Percentiles rank a stretch among this genome's conserved stretches.
phyloP scores from a whole-genome alignment of 371 early-diverging fungal species.

The Lichtheimia corymbifera region DNA sequence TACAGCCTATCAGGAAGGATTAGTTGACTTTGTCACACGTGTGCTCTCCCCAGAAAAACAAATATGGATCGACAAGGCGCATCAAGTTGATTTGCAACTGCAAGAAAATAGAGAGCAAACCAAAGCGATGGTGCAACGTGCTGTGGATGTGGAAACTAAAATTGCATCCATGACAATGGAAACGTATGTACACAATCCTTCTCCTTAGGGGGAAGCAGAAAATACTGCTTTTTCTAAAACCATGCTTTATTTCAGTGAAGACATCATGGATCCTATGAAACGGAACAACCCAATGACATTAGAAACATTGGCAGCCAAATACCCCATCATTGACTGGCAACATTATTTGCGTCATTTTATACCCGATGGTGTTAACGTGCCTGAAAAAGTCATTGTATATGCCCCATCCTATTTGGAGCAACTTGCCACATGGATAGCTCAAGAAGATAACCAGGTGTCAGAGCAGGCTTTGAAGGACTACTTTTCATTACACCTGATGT shows the following conservation, averaged over 20 bases:
- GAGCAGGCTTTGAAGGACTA: constrained; percentile 7
- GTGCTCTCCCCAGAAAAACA: constrained; percentile 14
- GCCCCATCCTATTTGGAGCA: constrained; percentile 17
- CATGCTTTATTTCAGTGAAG: constrained; percentile 24
- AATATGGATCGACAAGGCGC: neutral
- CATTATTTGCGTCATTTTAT: constrained; percentile 8
- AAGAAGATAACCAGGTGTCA: constrained; percentile 7
- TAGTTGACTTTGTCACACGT: constrained; percentile 22
- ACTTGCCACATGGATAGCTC: constrained; percentile 4
- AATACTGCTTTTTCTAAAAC: too few relatives aligned
- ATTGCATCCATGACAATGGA: constrained; percentile 34
- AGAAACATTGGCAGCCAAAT: constrained; percentile 29
- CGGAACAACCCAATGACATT: constrained; percentile 53
- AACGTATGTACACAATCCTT: constrained; percentile 11
- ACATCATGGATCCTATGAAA: constrained; percentile 45
- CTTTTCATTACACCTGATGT: constrained; percentile 10
- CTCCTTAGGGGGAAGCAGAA: too few relatives aligned
- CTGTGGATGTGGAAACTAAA: constrained; percentile 48
- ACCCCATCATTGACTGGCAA: constrained; percentile 30
- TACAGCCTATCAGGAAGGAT: constrained; percentile 34
- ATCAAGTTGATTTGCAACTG: constrained; percentile 3
- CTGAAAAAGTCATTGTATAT: constrained; percentile 9
- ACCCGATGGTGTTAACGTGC: neutral
- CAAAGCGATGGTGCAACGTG: constrained; percentile 28
- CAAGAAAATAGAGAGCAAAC: constrained; percentile 18